Base-by-base conservation (phyloP, 495 filamentous ascomycete species). In the Podospora sp. region DNA sequence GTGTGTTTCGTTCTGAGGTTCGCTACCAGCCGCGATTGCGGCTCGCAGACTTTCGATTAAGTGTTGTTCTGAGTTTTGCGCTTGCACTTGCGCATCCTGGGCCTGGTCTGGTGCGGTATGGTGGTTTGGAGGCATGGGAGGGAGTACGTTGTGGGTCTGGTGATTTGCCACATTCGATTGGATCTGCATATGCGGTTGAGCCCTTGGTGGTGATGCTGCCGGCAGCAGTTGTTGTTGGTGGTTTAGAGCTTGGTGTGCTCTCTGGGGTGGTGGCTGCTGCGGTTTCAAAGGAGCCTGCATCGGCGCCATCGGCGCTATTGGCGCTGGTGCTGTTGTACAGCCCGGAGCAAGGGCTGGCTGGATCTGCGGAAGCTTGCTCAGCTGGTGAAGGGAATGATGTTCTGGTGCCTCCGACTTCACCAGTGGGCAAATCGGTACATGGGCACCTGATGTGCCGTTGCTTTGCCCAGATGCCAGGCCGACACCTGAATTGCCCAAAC, bases 391-490 rank as follows among this genome's bases (percentile, higher is more conserved):
- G 4, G 65, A 25, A 50, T 70, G 65, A 25, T 75, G 71, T 20
- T 72, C 75, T 14, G 36, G 2, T 22, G 66, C 65, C 63, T 76
- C 75, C 3, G 59, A 59, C 60, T 76, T 76, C 12, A 73, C 60
- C 35, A 73, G 49, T 27, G 74, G 71, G 8, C 65, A 68, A 22
- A 68, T 70, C 12, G 68, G 63, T 27, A 72, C 64, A 6, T 67
- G 56, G 22, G 62, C 49, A 22, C 59, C 60, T 18, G 64, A 51
- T 7, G 52, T 29, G 18, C 26, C 22, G 50, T 46, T 64, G 35
- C 36, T 51, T n/a, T 46, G 36, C 40, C 49, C 7, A 8, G 49
- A 16, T 6, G 26, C 49, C 18, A 59, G n/a, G 6, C 26, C 35
- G 24, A 51, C 8, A 22, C 12, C 26, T 35, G 16, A 16, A 25